Base-by-base conservation (phyloP, 2,329 filamentous ascomycete species). In the Parastagonospora nodorum region DNA sequence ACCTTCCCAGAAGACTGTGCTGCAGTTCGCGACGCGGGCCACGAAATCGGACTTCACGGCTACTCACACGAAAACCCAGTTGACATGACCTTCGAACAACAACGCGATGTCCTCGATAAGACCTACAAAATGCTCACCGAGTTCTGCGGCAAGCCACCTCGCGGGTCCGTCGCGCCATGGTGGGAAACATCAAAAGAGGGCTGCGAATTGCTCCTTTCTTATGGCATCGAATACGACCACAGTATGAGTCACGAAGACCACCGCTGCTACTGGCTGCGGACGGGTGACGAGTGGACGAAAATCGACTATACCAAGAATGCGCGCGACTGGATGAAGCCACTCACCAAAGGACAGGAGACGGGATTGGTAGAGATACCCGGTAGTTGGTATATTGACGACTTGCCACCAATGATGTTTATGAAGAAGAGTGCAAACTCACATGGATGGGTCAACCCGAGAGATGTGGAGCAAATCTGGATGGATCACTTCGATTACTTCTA, bases 401-500 rank as follows among this genome's bases (percentile, higher is more conserved):
- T 67, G 11, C 85, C 85, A 3, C 86, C 85, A 0, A 86, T 88
- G 85, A 87, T 88, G 84, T 89, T 88, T 65, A 87, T 88, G 66
- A 88, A 88, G 71, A 82, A 80, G 9, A 77, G 82, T 0, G 75
- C 84, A 0, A 88, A 88, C 60, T 82, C 78, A n/a, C 85, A 88
- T 62, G 86, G 86, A 7, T 87, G 75, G 74, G 77, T 80, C 2
- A 77, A 78, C 50, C 75, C 80, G 0, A 73, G 80, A n/a, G 83
- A 86, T 53, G 80, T 88, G 1, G 84, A 88, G 61, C 83, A 85
- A 30, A 79, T 87, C 30, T 88, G 84, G 85, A 75, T 80, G 60
- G 84, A 88, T 52, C 84, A 88, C 56, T 88, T 88, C 51, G 81
- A 87, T 60, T 90, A 90, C 72, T 90, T 88, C 63, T 91, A 91